A percentile compares a stretch with the other conserved stretches of the same genome.
Evolutionary conservation across 2,329 filamentous ascomycete species (phyloP).

Genomic region (Gliomastix tumulicola): DNA sequence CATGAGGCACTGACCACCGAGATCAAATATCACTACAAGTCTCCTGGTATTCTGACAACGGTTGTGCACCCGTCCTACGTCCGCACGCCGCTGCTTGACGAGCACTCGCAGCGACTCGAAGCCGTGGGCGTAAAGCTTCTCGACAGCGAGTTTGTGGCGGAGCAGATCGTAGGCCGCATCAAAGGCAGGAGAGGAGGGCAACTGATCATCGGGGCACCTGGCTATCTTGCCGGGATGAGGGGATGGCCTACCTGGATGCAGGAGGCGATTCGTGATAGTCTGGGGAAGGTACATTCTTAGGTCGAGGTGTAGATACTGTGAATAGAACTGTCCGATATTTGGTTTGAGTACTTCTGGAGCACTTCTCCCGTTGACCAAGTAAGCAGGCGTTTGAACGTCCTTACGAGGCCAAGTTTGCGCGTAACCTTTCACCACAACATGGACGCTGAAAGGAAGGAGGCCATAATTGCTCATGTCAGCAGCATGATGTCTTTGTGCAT

Average conservation of each 20-base stretch:
- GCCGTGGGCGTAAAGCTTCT: slow-evolving; percentile 18
- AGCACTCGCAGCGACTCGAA: slow-evolving; percentile 17
- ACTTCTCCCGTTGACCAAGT: too few species aligned
- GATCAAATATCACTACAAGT: slow-evolving; percentile 50
- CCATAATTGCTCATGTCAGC: too few species aligned
- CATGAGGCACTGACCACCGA: slow-evolving; percentile 57
- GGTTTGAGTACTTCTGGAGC: too few species aligned
- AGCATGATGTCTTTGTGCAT: too few species aligned
- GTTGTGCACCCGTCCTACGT: slow-evolving; percentile 53
- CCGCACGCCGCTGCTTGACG: slow-evolving; percentile 34
- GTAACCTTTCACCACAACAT: too few species aligned
- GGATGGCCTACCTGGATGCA: slow-evolving; percentile 31
- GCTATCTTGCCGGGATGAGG: slow-evolving; percentile 22
- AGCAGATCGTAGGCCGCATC: slow-evolving; percentile 35
- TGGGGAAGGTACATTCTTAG: slow-evolving; percentile 12
- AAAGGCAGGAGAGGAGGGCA: slow-evolving; percentile 34
- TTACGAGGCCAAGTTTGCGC: too few species aligned
- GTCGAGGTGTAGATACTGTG: too few species aligned
- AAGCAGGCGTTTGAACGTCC: too few species aligned
- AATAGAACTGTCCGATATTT: too few species aligned
- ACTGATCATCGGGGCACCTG: slow-evolving; percentile 25
- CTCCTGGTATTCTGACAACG: slow-evolving; percentile 55
- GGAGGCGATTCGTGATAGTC: slow-evolving; percentile 19
- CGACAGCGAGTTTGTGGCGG: slow-evolving; percentile 27
- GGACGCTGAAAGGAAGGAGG: too few species aligned